Base-by-base conservation (phyloP, 106 monocot genomes). In the Phalaenopsis aphrodite region DNA sequence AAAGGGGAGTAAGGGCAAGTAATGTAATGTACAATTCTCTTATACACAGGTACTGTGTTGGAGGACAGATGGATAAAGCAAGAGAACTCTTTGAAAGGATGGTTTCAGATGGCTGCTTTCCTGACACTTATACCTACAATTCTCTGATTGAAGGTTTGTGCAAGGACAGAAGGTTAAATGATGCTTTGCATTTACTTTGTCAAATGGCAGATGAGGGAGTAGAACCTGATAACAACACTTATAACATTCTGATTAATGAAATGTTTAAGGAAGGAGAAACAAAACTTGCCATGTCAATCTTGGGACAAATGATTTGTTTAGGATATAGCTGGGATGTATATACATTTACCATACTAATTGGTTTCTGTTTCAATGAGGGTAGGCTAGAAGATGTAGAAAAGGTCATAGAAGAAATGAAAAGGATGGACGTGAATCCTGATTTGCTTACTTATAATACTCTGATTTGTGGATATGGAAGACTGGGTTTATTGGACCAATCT, bases 231-330 rank as follows among this genome's bases (percentile, higher is more conserved):
- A 49, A 58, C 67, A 39, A 38, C 21, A 82, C 74, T 42, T 82
- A 67, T 77, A 82, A 76, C 16, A 68, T 82, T 77, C 77, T 82
- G 30, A 82, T 82, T 67, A 49, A 68, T 77, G 77, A 77, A 10
- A 77, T 49, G 41, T 43, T 82, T 12, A 82, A 82, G 46, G n/a
- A 61, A 36, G 82, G 76, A 52, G 66, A 82, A 49, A 38, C 30
- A 77, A 75, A 30, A 39, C 7, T 65, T 76, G 82, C 76, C 49
- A 68, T 67, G 66, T 65, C 36, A 30, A 24, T 39, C 65, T 52
- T 82, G n/a, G 82, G 48, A 5, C 55, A 82, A 77, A 82, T 82
- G 82, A n/a, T 77, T 67, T 77, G 65, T 82, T 82, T 39, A 49
- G 82, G 82, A 39, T 45, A 67, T 77, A 77, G 36, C 43, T 77